Evolutionary conservation across 2,329 filamentous ascomycete species (phyloP).

Genomic region (Chrysosporium queenslandicum): DNA sequence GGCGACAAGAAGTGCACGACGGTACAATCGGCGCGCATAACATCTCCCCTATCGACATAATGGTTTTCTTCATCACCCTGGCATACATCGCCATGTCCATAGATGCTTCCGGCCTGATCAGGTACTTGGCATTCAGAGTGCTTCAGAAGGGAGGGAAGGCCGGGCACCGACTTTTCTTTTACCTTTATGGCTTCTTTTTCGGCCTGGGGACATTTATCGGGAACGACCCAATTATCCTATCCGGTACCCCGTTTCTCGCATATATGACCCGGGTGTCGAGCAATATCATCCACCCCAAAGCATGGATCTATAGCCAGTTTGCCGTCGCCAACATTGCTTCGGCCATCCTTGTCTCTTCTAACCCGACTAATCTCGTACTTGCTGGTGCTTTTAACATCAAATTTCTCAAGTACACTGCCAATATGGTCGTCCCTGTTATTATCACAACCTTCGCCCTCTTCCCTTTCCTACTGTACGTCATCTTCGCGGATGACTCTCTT

Average conservation of each 20-base stretch:
- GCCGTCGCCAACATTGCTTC: conserved; percentile 63
- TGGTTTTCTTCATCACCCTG: conserved; percentile 62
- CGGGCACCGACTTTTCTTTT: conserved; percentile 61
- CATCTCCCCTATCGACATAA: conserved; percentile 62
- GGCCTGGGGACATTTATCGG: conserved; percentile 57
- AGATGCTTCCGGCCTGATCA: conserved; percentile 62
- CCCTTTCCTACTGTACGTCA: conserved; percentile 58
- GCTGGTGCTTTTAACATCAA: conserved; percentile 62
- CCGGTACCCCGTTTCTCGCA: conserved; percentile 62
- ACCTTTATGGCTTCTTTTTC: conserved; percentile 65
- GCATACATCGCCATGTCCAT: conserved; percentile 71
- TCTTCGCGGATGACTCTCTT: conserved; percentile 54
- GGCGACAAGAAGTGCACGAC: conserved; percentile 55
- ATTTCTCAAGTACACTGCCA: conserved; percentile 65
- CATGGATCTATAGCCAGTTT: conserved; percentile 66
- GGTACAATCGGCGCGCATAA: conserved; percentile 56
- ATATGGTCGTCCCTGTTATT: conserved; percentile 63
- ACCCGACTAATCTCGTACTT: conserved; percentile 65
- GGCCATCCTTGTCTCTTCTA: conserved; percentile 66
- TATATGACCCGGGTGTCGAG: conserved; percentile 68
- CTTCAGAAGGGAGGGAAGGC: conserved; percentile 56
- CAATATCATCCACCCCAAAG: conserved; percentile 60
- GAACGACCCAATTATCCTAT: conserved; percentile 66
- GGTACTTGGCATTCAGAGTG: conserved; percentile 60
- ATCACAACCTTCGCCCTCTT: conserved; percentile 59